Conservation (phyloP, 129 eudicot genomes). For the Helianthus tuberosus region DNA sequence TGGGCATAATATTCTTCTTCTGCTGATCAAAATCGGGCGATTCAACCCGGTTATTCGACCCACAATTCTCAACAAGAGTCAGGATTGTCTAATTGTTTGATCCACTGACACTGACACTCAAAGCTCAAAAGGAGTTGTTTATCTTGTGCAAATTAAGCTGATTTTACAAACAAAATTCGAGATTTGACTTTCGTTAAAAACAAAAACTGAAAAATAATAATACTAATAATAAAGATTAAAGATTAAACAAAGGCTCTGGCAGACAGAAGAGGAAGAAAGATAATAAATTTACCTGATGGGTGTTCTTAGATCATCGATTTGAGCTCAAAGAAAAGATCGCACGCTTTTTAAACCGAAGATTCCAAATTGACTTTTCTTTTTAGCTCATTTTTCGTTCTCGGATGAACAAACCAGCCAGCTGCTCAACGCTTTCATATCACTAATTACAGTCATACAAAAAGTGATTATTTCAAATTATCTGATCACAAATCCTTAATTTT, state of each 20-base stretch:
- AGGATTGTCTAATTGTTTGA: conserved; percentile 36
- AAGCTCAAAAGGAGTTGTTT: background rate
- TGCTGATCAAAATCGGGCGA: conserved; percentile 41
- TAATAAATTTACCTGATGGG: conserved; percentile 12
- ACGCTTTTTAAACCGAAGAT: too few species aligned
- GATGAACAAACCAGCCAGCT: too few species aligned
- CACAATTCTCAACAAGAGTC: conserved; percentile 78
- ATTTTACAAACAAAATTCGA: conserved; percentile 17
- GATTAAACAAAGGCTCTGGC: conserved; percentile 13
- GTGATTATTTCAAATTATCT: too few species aligned
- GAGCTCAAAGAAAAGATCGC: conserved; percentile 15
- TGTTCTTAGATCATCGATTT: conserved; percentile 27
- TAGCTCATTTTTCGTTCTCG: too few species aligned
- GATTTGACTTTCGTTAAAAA: too few species aligned
- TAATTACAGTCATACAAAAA: too few species aligned
- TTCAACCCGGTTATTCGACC: conserved; percentile 36
- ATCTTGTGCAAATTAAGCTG: conserved; percentile 20
- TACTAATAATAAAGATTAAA: background rate
- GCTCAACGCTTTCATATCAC: too few species aligned
- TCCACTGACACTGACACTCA: background rate
- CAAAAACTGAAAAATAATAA: background rate
- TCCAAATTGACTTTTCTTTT: too few species aligned
- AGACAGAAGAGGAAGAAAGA: background rate
- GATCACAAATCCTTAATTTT: too few species aligned
- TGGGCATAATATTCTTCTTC: conserved; percentile 22